Base-by-base conservation (phyloP, 1,284 basidiomycete genomes). In the Puccinia triticina region DNA sequence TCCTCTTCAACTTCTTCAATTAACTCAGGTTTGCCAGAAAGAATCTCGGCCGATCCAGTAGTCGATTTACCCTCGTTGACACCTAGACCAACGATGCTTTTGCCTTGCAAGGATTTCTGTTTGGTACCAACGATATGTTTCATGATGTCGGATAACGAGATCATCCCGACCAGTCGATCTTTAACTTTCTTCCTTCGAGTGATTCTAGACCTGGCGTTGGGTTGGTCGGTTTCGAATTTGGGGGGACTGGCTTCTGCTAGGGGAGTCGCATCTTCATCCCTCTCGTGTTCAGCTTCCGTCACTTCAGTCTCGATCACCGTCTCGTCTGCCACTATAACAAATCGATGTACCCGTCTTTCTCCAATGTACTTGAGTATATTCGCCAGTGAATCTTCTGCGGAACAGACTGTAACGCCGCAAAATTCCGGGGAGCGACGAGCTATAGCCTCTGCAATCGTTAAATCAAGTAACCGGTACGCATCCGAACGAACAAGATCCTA, bases 331-430 rank as follows among this genome's bases (percentile, higher is more conserved):
- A 96, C 94, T 2, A 97, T 94, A 1, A 96, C 94, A 40, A 98
- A 88, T 71, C 97, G 92, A 87, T 99, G 97, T 8, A 98, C 94
- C 34, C 97, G 89, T 48, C 95, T 91, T 86, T 95, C 94, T 88
- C 95, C 94, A 86, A 99, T 93, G 32, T 98, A 91, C 83, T 94
- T 92, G 83, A 99, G 91, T 32, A 99, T 90, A 0, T 94, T 95
- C 0, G 93, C 94, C n/a, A 99, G 89, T 0, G 95, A 95, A 87
- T 99, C 96, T 10, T 92, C 91, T 0, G 94, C 94, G 0, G 94
- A 94, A 87, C 97, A 99, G 29, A 96, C 94, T 83, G 98, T 94
- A 1, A 99, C 95, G 21, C 97, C 97, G 11, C 94, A 92, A 87
- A 98, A 99, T 87, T 99, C 97, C 10, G 93, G 90, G 11, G 92